These are phyloP conservation scores for Salpingoeca rosetta DNA, from an alignment of 78 protist species.

Conservation along the genomic window DNA sequence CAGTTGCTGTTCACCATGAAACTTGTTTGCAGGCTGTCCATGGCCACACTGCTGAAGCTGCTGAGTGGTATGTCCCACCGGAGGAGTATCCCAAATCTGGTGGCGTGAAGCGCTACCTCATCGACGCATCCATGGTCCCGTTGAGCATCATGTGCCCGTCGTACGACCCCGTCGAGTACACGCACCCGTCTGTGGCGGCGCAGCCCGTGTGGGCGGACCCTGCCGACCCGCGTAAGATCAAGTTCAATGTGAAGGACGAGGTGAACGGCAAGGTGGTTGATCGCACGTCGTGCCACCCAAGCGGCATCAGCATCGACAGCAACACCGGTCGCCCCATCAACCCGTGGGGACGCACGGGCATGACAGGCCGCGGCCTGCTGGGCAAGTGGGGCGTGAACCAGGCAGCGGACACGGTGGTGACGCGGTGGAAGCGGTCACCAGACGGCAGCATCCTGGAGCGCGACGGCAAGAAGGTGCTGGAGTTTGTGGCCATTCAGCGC, in stretches of 20 bases:
- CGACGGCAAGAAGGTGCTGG: neutral
- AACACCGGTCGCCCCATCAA: neutral
- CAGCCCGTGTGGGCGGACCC: constrained; percentile 22
- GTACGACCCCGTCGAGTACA: constrained; percentile 12
- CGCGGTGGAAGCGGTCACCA: constrained; percentile 16
- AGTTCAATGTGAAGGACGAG: neutral
- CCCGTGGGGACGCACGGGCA: constrained; percentile 31
- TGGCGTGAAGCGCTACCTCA: neutral
- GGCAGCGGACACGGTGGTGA: constrained; percentile 27
- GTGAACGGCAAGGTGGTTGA: neutral
- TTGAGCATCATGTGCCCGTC: neutral
- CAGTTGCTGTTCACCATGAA: too few species aligned
- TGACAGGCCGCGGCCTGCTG: constrained; percentile 30
- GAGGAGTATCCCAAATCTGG: too few species aligned
- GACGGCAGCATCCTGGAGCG: neutral
- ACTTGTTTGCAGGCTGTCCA: too few species aligned
- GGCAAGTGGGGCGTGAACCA: constrained; percentile 35
- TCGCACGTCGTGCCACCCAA: neutral
- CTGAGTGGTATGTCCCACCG: too few species aligned
- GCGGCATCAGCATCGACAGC: neutral
- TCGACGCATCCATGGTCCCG: neutral
- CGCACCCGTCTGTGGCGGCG: neutral
- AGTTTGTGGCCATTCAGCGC: constrained; percentile 21
- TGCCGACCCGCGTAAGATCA: neutral
- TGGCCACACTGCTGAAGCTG: too few species aligned